Base-by-base conservation (phyloP, 306 rosid genomes). In the Begonia fuchsioides region DNA sequence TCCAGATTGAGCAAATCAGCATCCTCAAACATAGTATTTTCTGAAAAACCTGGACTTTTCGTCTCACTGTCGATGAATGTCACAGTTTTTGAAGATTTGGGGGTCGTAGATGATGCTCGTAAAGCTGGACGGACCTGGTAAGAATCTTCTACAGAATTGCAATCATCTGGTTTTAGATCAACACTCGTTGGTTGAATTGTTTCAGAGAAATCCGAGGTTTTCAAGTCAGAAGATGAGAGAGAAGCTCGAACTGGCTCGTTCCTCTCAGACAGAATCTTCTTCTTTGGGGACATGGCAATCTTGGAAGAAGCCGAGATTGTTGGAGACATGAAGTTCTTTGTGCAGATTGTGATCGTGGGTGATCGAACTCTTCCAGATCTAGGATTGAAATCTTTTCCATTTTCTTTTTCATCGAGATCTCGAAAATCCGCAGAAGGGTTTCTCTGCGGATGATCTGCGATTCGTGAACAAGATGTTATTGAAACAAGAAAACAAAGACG, bases 291-390 rank as follows among this genome's bases (percentile, higher is more conserved):
- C 15, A 61, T 61, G 32, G 32, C 46, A 45, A 83, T n/a, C 82
- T 87, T 87, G 47, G 66, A 71, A 13, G 93, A 71, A 12, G 96
- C 96, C 13, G 96, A 87, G 44, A 87, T 80, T 18, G 94, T 87
- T 0, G 96, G 87, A 45, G 87, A 75, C 94, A 87, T 87, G 68
- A 87, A 87, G 62, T 80, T 62, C 69, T 80, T 87, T 11, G 78
- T 14, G 47, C 73, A 15, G 73, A 73, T 86, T 6, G 72, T 50
- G 40, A 60, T 68, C 45, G 74, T 61, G 14, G 96, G 87, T 0
- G 94, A 83, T 59, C 83, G 72, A 58, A 70, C 59, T 55, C 73
- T 74, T 0, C 60, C 68, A 0, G 55, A 56, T 38, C 68, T 84
- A 35, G 49, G 32, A 68, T 35, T 59, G 56, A 69, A 72, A 19